Evolutionary conservation across 768 basidiomycete genomes (phyloP).

Genomic region (Kwoniella sp.): DNA sequence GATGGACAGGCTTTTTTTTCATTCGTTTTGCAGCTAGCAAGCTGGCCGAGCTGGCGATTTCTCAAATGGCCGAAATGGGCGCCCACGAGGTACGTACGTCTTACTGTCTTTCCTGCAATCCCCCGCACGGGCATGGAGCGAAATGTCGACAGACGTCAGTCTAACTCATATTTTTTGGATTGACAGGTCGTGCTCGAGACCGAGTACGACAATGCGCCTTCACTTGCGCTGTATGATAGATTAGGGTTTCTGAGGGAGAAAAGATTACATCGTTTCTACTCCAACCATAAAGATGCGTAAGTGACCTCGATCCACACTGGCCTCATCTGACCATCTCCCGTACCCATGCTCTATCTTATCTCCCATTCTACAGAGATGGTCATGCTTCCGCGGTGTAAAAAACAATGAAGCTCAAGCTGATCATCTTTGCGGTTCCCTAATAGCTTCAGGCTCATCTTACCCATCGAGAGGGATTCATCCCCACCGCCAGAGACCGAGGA

Average conservation of each 20-base stretch:
- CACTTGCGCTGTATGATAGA: conserved; percentile 83
- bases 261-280: conserved; percentile 88
- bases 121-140: not conserved
- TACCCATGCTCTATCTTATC: not conserved
- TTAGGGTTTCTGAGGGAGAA: conserved; percentile 96
- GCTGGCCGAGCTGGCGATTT: conserved; percentile 78
- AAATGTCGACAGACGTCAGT: no score
- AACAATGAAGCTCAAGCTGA: not conserved
- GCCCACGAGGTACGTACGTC: conserved; percentile 75
- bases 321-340: not conserved
- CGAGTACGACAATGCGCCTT: conserved; percentile 87
- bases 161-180: no score
- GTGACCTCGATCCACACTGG: conserved; percentile 11
- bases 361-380: no score
- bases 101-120: not conserved
- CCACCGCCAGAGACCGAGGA: conserved; percentile 15
- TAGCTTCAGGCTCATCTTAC: conserved; percentile 26
- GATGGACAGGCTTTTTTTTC: no score
- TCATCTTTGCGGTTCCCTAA: no score
- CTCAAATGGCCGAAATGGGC: conserved; percentile 76
- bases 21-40: conserved; percentile 66
- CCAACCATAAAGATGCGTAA: conserved; percentile 93
- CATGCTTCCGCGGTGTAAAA: no score
- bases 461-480: conserved; percentile 12
- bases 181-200: conserved; percentile 88